phyloP scores from a whole-genome alignment of 345 rosid genomes.

The Eucalyptus rudis region DNA sequence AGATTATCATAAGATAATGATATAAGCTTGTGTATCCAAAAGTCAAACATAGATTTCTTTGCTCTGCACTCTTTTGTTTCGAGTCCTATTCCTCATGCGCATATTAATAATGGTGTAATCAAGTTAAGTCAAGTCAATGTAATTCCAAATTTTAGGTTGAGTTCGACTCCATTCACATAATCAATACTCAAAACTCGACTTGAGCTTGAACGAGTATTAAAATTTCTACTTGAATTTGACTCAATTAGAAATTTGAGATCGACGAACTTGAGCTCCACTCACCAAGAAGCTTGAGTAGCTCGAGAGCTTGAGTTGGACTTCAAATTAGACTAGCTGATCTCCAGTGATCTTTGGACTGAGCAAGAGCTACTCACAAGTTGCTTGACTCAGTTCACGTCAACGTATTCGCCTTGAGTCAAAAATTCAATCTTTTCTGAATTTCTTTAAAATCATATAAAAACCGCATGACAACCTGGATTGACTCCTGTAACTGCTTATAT shows the following conservation, averaged over 20 bases:
- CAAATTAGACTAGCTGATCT: neutral
- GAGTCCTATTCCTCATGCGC: neutral
- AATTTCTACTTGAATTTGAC: neutral
- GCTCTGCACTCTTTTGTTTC: neutral
- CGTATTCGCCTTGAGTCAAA: fast-evolving
- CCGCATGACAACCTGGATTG: no score
- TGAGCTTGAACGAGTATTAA: no score
- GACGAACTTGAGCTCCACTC: neutral
- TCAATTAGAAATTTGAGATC: neutral
- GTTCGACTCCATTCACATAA: no score
- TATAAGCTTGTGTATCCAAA: no score
- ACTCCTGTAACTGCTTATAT: no score
- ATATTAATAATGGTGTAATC: no score
- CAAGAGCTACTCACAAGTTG: neutral
- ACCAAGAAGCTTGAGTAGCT: neutral
- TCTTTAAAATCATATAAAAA: neutral
- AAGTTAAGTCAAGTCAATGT: neutral
- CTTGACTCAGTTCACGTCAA: neutral
- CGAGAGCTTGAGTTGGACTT: neutral
- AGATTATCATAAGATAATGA: neutral
- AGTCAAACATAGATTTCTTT: no score
- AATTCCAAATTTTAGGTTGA: no score
- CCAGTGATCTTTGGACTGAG: neutral
- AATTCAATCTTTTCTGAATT: neutral
- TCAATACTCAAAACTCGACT: neutral